Conservation (phyloP, 805 yeast species). For the Vanderwaltozyma tropicalis region DNA sequence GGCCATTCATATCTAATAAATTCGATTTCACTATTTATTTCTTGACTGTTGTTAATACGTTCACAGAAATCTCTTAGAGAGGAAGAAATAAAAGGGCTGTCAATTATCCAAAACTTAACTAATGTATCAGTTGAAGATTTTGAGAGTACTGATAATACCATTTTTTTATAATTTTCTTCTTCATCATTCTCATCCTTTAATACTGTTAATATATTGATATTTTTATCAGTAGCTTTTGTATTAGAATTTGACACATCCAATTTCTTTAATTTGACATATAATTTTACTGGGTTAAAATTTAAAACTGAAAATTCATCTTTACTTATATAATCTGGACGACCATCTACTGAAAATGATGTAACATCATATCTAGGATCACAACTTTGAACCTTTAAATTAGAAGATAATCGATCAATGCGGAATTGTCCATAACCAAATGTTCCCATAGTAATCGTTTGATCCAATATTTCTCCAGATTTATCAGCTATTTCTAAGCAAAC, state of each 20-base stretch:
- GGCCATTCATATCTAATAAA: slow-evolving; percentile 91
- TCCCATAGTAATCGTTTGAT: slow-evolving; percentile 65
- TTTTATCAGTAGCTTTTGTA: background rate
- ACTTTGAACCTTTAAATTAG: slow-evolving; percentile 10
- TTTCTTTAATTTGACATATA: slow-evolving; percentile 12
- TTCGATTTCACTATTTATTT: slow-evolving; percentile 30
- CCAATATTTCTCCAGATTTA: slow-evolving; percentile 12
- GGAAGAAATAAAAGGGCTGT: slow-evolving; percentile 42
- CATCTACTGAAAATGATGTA: slow-evolving; percentile 14
- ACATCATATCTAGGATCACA: slow-evolving; percentile 17
- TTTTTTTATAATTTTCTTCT: slow-evolving; percentile 8
- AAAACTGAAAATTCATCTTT: slow-evolving; percentile 8
- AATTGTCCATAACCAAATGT: slow-evolving; percentile 80
- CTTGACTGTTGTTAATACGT: slow-evolving; percentile 4
- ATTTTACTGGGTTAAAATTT: slow-evolving; percentile 11
- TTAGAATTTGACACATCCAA: background rate
- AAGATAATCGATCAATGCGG: slow-evolving; percentile 5
- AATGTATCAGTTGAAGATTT: background rate
- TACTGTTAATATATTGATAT: slow-evolving; percentile 16
- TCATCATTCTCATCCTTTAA: slow-evolving; percentile 4
- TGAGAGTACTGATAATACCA: slow-evolving; percentile 8
- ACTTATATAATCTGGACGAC: slow-evolving; percentile 17
- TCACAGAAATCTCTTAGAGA: slow-evolving; percentile 51
- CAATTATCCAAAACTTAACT: slow-evolving; percentile 80
- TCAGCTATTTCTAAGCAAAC: slow-evolving; percentile 41